Conservation (phyloP, 2,329 filamentous ascomycete species). For the Exserohilum rostratum region DNA sequence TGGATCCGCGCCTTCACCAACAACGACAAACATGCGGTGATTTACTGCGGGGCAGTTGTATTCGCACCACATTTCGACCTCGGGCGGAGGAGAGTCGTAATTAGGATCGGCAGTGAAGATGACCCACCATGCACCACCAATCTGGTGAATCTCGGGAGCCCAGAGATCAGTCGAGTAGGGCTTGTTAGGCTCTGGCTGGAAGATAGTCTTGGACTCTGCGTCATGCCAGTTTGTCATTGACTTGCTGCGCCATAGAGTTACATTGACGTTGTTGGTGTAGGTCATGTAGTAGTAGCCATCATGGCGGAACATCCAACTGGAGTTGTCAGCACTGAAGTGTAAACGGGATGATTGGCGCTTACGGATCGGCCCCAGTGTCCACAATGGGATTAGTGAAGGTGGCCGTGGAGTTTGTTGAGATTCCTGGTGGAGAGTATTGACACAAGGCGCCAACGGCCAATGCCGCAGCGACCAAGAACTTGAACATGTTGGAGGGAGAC, state of each 20-base stretch:
- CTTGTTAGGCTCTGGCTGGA: slow-evolving; percentile 49
- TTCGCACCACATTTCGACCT: slow-evolving; percentile 56
- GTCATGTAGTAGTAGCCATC: slow-evolving; percentile 54
- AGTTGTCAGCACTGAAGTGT: not conserved
- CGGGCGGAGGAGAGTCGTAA: slow-evolving; percentile 54
- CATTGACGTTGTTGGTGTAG: slow-evolving; percentile 52
- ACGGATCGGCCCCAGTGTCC: slow-evolving; percentile 53
- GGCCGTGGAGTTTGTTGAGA: slow-evolving; percentile 20
- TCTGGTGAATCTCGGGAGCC: slow-evolving; percentile 59
- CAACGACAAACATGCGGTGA: slow-evolving; percentile 59
- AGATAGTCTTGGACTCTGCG: slow-evolving; percentile 53
- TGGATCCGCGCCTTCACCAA: slow-evolving; percentile 51
- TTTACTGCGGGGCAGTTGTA: slow-evolving; percentile 58
- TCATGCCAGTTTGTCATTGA: slow-evolving; percentile 53
- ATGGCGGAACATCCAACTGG: slow-evolving; percentile 52
- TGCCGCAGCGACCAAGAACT: slow-evolving; percentile 21
- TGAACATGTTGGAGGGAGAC: slow-evolving; percentile 23
- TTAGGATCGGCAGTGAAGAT: slow-evolving; percentile 60
- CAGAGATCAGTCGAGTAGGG: slow-evolving; percentile 58
- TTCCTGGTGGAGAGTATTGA: slow-evolving; percentile 21
- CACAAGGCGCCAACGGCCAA: slow-evolving; percentile 25
- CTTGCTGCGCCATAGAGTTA: slow-evolving; percentile 52
- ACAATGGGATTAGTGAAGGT: slow-evolving; percentile 57
- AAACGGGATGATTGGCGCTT: slow-evolving; percentile 14
- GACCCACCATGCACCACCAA: slow-evolving; percentile 57